Conservation (phyloP, 2,329 filamentous ascomycete genomes). For the Venturiaceae sp. region DNA sequence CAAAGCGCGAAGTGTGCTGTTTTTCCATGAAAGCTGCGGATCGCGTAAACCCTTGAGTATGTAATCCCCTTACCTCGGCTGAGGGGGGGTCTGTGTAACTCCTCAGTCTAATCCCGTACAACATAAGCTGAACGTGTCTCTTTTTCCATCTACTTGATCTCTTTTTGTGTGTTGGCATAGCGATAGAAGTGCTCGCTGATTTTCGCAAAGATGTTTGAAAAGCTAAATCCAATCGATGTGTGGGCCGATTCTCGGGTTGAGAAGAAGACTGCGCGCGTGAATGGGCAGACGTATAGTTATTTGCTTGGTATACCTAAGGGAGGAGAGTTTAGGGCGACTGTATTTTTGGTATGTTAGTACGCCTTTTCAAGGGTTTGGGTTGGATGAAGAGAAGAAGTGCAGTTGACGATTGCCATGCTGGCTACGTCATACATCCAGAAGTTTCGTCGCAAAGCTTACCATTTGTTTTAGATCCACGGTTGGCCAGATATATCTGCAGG, state of each 20-base stretch:
- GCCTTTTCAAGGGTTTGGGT: background rate
- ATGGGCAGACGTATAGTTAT: slow-evolving; percentile 62
- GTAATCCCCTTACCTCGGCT: background rate
- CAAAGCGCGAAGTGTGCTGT: too few species aligned
- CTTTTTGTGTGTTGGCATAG: too few species aligned
- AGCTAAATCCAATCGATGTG: slow-evolving; percentile 48
- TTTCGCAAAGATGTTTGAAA: background rate
- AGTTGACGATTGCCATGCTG: background rate
- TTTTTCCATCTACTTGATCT: too few species aligned
- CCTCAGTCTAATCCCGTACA: background rate
- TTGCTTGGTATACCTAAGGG: slow-evolving; percentile 38
- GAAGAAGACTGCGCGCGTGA: slow-evolving; percentile 52
- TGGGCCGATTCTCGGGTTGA: slow-evolving; percentile 57
- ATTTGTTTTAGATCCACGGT: slow-evolving; percentile 51
- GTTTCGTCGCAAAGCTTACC: background rate
- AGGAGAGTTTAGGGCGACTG: slow-evolving; percentile 37
- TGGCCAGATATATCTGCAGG: slow-evolving; percentile 76
- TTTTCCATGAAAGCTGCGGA: too few species aligned
- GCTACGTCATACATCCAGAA: background rate
- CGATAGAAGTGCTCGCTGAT: too few species aligned
- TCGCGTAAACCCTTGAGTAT: too few species aligned
- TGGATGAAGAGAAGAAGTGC: too few species aligned
- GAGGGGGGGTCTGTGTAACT: background rate
- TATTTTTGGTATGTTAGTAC: slow-evolving; percentile 38
- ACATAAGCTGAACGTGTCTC: too few species aligned